Percentiles rank a stretch among this genome's conserved stretches.
Evolutionary conservation across 2,329 filamentous ascomycete species (phyloP).

Genomic region (Ramichloridium luteum): DNA sequence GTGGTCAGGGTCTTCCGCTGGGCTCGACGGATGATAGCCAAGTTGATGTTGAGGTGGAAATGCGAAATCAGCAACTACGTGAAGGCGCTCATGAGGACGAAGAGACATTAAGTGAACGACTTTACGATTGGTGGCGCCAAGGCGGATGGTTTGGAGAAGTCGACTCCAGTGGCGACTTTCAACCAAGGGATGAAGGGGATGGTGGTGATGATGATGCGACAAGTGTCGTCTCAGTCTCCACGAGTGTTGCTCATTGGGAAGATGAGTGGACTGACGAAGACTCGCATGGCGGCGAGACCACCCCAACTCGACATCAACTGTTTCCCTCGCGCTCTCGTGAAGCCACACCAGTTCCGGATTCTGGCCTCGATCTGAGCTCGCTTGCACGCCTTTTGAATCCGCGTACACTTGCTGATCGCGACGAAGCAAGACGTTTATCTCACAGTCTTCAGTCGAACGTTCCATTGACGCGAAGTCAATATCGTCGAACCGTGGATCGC

Average conservation of each 20-base stretch:
- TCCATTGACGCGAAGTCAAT: slow-evolving; percentile 73
- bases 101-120: slow-evolving; percentile 54
- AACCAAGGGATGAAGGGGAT: no score
- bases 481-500: slow-evolving; percentile 52
- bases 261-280: slow-evolving; percentile 38
- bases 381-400: slow-evolving; percentile 76
- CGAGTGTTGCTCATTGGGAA: slow-evolving; percentile 26
- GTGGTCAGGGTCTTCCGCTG: no score
- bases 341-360: slow-evolving; percentile 43
- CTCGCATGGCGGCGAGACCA: slow-evolving; percentile 43
- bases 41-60: slow-evolving; percentile 71
- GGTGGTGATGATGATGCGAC: slow-evolving; percentile 55
- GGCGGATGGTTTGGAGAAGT: slow-evolving; percentile 76
- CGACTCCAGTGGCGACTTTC: slow-evolving; percentile 73
- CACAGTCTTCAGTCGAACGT: slow-evolving; percentile 60
- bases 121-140: slow-evolving; percentile 75
- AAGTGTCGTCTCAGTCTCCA: slow-evolving; percentile 61
- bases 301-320: slow-evolving; percentile 60
- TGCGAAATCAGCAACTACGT: slow-evolving; percentile 43
- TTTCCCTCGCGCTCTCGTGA: slow-evolving; percentile 32
- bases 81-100: slow-evolving; percentile 41
- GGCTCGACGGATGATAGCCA: slow-evolving; percentile 48
- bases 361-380: slow-evolving; percentile 17
- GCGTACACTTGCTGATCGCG: slow-evolving; percentile 59
- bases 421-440: slow-evolving; percentile 70